Evolutionary conservation across 352 stramenopile species (phyloP).

Genomic region (Thalassiosira oceanica): DNA sequence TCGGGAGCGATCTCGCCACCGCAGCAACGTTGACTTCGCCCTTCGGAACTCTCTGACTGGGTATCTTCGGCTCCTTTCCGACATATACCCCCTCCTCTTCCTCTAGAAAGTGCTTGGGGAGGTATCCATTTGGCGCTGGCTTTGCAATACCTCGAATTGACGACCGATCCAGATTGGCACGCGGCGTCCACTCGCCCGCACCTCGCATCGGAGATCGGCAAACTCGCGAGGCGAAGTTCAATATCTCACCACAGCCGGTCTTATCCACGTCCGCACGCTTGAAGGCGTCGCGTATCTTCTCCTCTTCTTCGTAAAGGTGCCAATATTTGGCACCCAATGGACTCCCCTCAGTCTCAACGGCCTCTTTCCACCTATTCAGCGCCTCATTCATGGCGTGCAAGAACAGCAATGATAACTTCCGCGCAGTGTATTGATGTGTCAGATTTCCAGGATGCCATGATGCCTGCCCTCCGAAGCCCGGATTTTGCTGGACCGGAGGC

Average conservation of each 20-base stretch:
- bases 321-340: slow-evolving; percentile 54
- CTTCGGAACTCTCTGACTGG: slow-evolving; percentile 37
- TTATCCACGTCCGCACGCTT: slow-evolving; percentile 17
- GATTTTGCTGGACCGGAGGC: slow-evolving; percentile 25
- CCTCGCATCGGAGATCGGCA: slow-evolving; percentile 56
- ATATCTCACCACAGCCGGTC: slow-evolving; percentile 44
- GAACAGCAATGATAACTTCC: slow-evolving; percentile 54
- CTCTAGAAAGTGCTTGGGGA: slow-evolving; percentile 5
- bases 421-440: slow-evolving; percentile 41
- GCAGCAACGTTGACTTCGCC: slow-evolving; percentile 60
- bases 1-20: slow-evolving; percentile 48
- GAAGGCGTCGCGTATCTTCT: slow-evolving; percentile 50
- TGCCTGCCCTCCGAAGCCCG: slow-evolving; percentile 25
- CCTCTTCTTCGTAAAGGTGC: slow-evolving; percentile 54
- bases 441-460: slow-evolving; percentile 50
- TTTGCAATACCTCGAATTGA: slow-evolving; percentile 35
- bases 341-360: slow-evolving; percentile 20
- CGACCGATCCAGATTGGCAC: slow-evolving; percentile 21
- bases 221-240: slow-evolving; percentile 22
- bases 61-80: slow-evolving; percentile 42
- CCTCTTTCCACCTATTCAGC: slow-evolving; percentile 47
- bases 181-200: slow-evolving; percentile 51
- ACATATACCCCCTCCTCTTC: slow-evolving; percentile 28
- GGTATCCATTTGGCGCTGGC: slow-evolving; percentile 50
- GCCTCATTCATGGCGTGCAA: slow-evolving; percentile 55